A percentile compares a stretch with the other conserved stretches of the same genome.
These are phyloP conservation scores for Scheffersomyces illinoinensis DNA, from an alignment of 1,139 yeast species.

Conservation along the genomic window DNA sequence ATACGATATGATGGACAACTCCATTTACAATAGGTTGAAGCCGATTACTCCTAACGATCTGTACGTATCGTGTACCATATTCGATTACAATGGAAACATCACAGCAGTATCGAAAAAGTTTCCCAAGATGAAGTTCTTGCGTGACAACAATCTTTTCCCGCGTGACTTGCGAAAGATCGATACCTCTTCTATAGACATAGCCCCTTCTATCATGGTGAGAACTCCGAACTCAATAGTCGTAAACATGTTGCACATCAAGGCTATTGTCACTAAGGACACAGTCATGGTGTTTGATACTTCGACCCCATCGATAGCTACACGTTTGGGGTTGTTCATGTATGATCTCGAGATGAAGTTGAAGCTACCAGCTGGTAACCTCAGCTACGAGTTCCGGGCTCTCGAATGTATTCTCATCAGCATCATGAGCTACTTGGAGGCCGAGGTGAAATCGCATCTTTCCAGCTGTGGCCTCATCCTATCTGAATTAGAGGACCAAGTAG, in stretches of 20 bases:
- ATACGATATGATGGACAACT: not conserved
- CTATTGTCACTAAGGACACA: slow-evolving; percentile 75
- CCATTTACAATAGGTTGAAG: slow-evolving; percentile 36
- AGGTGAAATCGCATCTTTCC: slow-evolving; percentile 71
- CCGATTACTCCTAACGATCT: slow-evolving; percentile 62
- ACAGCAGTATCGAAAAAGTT: slow-evolving; percentile 74
- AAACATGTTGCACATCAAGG: slow-evolving; percentile 82
- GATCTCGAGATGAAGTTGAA: slow-evolving; percentile 82
- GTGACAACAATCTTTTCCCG: slow-evolving; percentile 75
- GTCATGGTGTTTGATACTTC: slow-evolving; percentile 83
- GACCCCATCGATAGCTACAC: slow-evolving; percentile 52
- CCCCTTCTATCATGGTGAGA: slow-evolving; percentile 83
- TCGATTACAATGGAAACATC: slow-evolving; percentile 73
- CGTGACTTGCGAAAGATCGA: slow-evolving; percentile 86
- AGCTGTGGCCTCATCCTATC: slow-evolving; percentile 76
- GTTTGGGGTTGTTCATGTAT: slow-evolving; percentile 79
- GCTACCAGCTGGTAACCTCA: slow-evolving; percentile 33
- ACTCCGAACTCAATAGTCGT: slow-evolving; percentile 72
- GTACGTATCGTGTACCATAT: slow-evolving; percentile 67
- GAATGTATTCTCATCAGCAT: slow-evolving; percentile 88
- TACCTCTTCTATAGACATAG: slow-evolving; percentile 83
- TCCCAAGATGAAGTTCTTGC: slow-evolving; percentile 73
- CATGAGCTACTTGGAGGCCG: slow-evolving; percentile 80
- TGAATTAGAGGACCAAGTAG: slow-evolving; percentile 84
- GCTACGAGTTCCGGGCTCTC: slow-evolving; percentile 84